Conservation (phyloP, 306 rosid genomes). For the Prunus armeniaca region DNA sequence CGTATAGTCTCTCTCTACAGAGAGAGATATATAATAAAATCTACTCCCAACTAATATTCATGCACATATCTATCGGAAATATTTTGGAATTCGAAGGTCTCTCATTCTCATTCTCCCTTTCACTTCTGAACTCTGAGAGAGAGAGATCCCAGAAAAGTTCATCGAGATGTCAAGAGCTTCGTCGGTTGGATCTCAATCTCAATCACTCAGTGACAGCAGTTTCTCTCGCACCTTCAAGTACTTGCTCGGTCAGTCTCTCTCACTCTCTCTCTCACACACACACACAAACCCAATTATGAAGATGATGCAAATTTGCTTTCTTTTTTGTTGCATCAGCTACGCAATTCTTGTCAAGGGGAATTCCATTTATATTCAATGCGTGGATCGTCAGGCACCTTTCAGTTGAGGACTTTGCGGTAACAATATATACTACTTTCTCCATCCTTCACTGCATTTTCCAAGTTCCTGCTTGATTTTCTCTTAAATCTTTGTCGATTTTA, state of each 20-base stretch:
- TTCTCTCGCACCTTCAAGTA: slow-evolving; percentile 87
- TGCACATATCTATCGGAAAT: too few species aligned
- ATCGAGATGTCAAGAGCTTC: slow-evolving; percentile 36
- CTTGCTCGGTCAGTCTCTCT: slow-evolving; percentile 54
- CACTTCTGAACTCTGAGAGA: too few species aligned
- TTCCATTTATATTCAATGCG: slow-evolving; percentile 86
- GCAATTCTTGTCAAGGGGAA: slow-evolving; percentile 89
- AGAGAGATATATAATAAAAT: too few species aligned
- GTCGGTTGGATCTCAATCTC: slow-evolving; percentile 19
- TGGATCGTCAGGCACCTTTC: slow-evolving; percentile 92
- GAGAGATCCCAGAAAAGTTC: background rate
- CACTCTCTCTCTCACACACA: background rate
- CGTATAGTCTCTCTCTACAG: too few species aligned
- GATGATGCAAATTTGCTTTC: background rate
- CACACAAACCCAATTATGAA: background rate
- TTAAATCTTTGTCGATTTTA: background rate
- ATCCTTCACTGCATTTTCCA: background rate
- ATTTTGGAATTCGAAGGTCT: too few species aligned
- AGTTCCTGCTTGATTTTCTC: background rate
- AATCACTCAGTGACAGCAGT: slow-evolving; percentile 24
- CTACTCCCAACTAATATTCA: too few species aligned
- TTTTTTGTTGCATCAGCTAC: slow-evolving; percentile 56
- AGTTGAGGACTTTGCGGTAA: slow-evolving; percentile 86
- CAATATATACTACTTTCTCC: background rate
- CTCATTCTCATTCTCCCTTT: too few species aligned